Conservation (phyloP, 495 filamentous ascomycete species). For the Letharia lupina region DNA sequence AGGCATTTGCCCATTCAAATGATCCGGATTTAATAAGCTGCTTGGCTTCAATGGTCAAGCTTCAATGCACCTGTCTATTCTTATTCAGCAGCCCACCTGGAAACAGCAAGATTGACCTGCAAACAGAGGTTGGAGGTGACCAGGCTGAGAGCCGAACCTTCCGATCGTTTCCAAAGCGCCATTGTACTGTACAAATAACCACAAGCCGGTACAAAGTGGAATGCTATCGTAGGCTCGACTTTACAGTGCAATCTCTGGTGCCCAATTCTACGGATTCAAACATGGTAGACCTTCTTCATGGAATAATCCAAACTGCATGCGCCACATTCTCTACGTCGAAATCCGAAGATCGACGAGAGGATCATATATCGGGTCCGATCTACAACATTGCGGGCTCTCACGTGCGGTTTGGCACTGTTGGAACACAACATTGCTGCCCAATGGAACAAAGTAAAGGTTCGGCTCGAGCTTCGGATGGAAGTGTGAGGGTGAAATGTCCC, state of each 20-base stretch:
- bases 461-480: not conserved
- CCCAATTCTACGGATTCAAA: not conserved
- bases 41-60: not conserved
- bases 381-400: not conserved
- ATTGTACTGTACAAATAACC: not conserved
- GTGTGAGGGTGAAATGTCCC: not conserved
- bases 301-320: not conserved
- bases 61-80: not conserved
- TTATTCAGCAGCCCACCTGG: not conserved
- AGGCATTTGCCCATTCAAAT: not conserved
- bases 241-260: not conserved
- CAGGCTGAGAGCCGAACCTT: not conserved
- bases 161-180: not conserved
- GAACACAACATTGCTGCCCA: conserved; percentile 3
- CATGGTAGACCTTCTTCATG: not conserved
- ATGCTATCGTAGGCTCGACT: not conserved
- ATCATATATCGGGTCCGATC: conserved; percentile 3
- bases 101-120: not conserved
- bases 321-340: not conserved
- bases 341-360: not conserved
- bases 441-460: not conserved
- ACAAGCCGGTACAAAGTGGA: not conserved
- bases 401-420: not conserved
- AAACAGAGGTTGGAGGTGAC: not conserved
- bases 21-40: not conserved